These are phyloP conservation scores for Exophiala spinifera DNA, from an alignment of 2,329 filamentous ascomycete species.

Conservation along the genomic window DNA sequence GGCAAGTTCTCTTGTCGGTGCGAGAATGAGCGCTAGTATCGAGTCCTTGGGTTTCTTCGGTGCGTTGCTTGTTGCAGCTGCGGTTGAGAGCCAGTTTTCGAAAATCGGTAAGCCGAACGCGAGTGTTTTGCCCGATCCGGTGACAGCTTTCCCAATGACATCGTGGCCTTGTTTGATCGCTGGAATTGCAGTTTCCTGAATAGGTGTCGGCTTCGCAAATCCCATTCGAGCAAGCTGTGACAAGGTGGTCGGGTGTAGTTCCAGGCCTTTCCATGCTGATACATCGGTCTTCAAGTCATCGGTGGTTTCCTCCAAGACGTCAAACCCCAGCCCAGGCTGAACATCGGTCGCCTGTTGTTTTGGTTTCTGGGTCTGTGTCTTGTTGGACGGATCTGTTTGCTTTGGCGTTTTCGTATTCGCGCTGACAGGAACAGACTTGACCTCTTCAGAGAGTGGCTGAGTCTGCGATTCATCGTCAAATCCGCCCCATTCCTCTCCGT, in stretches of 20 bases:
- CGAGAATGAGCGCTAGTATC: slow-evolving; percentile 71
- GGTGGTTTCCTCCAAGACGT: slow-evolving; percentile 35
- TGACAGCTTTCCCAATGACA: slow-evolving; percentile 92
- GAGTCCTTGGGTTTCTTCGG: slow-evolving; percentile 43
- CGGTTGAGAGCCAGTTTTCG: slow-evolving; percentile 65
- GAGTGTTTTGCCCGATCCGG: slow-evolving; percentile 93
- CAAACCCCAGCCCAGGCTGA: slow-evolving; percentile 16
- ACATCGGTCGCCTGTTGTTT: slow-evolving; percentile 20
- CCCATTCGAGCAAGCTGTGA: slow-evolving; percentile 73
- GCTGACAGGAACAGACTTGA: not conserved
- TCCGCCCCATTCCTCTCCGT: slow-evolving; percentile 60
- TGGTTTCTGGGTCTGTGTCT: slow-evolving; percentile 30
- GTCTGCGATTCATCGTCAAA: slow-evolving; percentile 49
- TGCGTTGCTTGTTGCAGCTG: not conserved
- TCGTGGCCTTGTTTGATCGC: slow-evolving; percentile 79
- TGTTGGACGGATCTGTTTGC: not conserved
- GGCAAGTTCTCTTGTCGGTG: slow-evolving; percentile 88
- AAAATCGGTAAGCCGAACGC: slow-evolving; percentile 93
- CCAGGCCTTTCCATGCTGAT: slow-evolving; percentile 72
- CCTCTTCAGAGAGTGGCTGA: not conserved
- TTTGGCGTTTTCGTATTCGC: not conserved
- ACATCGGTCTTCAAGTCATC: slow-evolving; percentile 62
- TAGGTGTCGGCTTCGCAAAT: slow-evolving; percentile 75
- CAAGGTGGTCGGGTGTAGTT: slow-evolving; percentile 68
- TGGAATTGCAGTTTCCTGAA: slow-evolving; percentile 78